Evolutionary conservation across 2,329 filamentous ascomycete species (phyloP).

Genomic region (Herpotrichia juniperi): DNA sequence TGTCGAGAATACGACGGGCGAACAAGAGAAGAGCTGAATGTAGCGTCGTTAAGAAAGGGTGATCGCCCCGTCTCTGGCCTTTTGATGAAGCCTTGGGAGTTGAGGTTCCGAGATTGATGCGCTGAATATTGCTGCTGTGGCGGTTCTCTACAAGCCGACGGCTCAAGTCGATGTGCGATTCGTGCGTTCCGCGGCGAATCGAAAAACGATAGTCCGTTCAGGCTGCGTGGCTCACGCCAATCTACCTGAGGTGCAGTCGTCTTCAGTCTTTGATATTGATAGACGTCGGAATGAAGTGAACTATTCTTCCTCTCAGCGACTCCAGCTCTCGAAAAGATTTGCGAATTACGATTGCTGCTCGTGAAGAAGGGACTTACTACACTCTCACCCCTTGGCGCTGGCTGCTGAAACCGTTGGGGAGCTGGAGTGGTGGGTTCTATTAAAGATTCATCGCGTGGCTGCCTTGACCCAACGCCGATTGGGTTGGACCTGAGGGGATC

Average conservation of each 20-base stretch:
- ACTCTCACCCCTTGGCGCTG: slow-evolving; percentile 26
- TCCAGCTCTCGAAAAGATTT: slow-evolving; percentile 14
- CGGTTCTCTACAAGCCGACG: slow-evolving; percentile 1
- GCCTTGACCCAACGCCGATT: slow-evolving; percentile 9
- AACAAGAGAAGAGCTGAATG: slow-evolving; percentile 10
- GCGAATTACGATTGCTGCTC: slow-evolving; percentile 21
- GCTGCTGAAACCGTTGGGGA: slow-evolving; percentile 16
- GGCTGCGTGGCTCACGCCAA: slow-evolving; percentile 30
- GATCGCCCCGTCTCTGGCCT: slow-evolving; percentile 12
- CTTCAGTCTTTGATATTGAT: slow-evolving; percentile 28
- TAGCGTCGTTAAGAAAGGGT: slow-evolving; percentile 10
- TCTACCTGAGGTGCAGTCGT: slow-evolving; percentile 7
- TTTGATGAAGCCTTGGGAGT: slow-evolving; percentile 20
- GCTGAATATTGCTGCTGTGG: slow-evolving; percentile 9
- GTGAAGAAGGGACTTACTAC: slow-evolving; percentile 51
- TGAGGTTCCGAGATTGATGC: slow-evolving; percentile 13
- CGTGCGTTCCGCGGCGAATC: slow-evolving; percentile 30
- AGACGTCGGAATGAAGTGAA: slow-evolving; percentile 33
- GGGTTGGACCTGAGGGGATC: slow-evolving; percentile 9
- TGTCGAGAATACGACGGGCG: slow-evolving; percentile 9
- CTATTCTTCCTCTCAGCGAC: slow-evolving; percentile 35
- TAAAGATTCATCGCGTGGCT: slow-evolving; percentile 7
- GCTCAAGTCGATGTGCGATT: slow-evolving; percentile 10
- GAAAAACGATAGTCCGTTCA: slow-evolving; percentile 46
- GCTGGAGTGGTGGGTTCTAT: slow-evolving; percentile 17